These are phyloP conservation scores for Tuber magnatum DNA, from an alignment of 495 filamentous ascomycete species.

Conservation along the genomic window DNA sequence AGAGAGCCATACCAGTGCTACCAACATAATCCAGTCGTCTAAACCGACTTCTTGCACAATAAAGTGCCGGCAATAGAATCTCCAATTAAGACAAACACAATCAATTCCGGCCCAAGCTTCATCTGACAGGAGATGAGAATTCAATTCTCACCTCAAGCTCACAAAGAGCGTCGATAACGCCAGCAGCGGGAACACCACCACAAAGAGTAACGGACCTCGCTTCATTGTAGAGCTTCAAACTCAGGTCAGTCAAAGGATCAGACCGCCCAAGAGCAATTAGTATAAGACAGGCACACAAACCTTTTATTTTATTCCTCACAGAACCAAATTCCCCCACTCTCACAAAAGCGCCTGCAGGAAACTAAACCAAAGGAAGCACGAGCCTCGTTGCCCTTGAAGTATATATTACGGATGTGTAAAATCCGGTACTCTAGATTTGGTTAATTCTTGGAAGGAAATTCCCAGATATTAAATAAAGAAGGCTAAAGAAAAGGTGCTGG, in stretches of 20 bases:
- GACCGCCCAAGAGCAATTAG: background rate
- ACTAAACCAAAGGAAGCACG: background rate
- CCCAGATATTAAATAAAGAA: background rate
- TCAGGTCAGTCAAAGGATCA: slow-evolving; percentile 1
- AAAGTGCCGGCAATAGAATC: slow-evolving; percentile 33
- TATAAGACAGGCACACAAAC: background rate
- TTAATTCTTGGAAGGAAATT: background rate
- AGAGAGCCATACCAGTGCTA: slow-evolving; percentile 25
- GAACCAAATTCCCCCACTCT: background rate
- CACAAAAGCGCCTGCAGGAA: background rate
- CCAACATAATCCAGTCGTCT: slow-evolving; percentile 36
- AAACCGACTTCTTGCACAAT: slow-evolving; percentile 22
- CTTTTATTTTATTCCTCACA: background rate
- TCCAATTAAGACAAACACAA: slow-evolving; percentile 1
- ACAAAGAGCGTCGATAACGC: slow-evolving; percentile 32
- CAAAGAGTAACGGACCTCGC: slow-evolving; percentile 23
- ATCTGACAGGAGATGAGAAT: background rate
- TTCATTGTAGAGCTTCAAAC: slow-evolving; percentile 11
- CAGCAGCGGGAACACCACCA: slow-evolving; percentile 30
- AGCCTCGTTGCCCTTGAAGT: background rate
- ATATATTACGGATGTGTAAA: background rate
- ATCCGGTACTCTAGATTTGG: background rate
- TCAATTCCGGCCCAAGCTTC: slow-evolving; percentile 7
- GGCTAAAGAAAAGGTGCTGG: background rate
- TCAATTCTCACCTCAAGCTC: slow-evolving; percentile 28